Conservation (phyloP, 2,329 filamentous ascomycete genomes). For the Ilyonectria robusta region DNA sequence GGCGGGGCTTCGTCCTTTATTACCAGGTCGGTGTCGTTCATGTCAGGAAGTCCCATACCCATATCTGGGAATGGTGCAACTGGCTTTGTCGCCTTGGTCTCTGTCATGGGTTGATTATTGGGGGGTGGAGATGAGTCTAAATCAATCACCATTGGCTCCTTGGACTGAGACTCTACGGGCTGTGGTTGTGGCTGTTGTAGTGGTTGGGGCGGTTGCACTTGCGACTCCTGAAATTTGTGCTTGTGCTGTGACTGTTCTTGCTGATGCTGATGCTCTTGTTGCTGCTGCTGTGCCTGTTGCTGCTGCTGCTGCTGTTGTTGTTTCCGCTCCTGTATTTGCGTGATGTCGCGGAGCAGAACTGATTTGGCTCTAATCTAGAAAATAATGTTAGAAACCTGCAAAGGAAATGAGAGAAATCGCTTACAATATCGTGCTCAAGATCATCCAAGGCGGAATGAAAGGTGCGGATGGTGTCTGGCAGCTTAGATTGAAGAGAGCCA, state of each 20-base stretch:
- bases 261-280: neutral
- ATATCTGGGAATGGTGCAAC: constrained; percentile 71
- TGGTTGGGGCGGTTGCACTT: constrained; percentile 28
- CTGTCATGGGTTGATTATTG: constrained; percentile 51
- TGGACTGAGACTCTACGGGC: constrained; percentile 54
- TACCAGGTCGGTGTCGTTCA: constrained; percentile 34
- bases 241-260: constrained; percentile 56
- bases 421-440: constrained; percentile 70
- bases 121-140: constrained; percentile 53
- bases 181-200: constrained; percentile 48
- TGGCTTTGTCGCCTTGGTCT: constrained; percentile 56
- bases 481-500: constrained; percentile 56
- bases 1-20: constrained; percentile 43
- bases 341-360: constrained; percentile 68
- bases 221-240: constrained; percentile 31
- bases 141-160: constrained; percentile 55
- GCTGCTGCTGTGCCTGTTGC: constrained; percentile 32
- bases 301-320: constrained; percentile 36
- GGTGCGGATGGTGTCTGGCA: constrained; percentile 61
- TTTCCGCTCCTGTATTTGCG: constrained; percentile 52
- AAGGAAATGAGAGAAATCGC: constrained; percentile 29
- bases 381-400: constrained; percentile 21
- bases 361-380: constrained; percentile 65
- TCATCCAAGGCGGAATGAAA: constrained; percentile 70
- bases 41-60: constrained; percentile 61